These are phyloP conservation scores for Macrophomina tecta DNA, from an alignment of 2,329 filamentous ascomycete species.

Conservation along the genomic window DNA sequence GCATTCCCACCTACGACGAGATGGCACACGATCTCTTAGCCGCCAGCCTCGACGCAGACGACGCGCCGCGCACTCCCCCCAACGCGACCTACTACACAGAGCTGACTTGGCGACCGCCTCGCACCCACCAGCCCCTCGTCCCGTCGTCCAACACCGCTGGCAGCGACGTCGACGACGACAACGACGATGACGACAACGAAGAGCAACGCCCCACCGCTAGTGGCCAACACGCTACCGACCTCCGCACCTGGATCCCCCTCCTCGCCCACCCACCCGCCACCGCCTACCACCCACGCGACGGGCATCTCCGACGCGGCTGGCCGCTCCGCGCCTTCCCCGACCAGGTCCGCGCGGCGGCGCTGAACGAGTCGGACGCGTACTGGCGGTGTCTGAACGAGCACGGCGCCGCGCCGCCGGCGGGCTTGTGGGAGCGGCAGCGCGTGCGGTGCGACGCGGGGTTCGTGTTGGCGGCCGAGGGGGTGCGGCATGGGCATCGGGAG, in stretches of 20 bases:
- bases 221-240: neutral
- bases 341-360: neutral
- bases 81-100: no score
- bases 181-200: no score
- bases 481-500: neutral
- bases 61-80: no score
- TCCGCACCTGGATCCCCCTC: neutral
- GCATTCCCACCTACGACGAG: no score
- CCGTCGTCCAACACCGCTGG: neutral
- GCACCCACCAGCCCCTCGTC: neutral
- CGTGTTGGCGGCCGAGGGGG: neutral
- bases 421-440: neutral
- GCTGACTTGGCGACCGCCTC: neutral
- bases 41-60: no score
- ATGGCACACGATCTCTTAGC: no score
- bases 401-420: neutral
- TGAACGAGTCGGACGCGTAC: neutral
- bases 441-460: constrained; percentile 3
- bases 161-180: no score
- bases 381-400: neutral
- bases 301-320: neutral
- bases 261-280: neutral
- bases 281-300: neutral
- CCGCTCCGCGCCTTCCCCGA: neutral
- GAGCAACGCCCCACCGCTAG: neutral